These are phyloP conservation scores for Arabidopsis lyrata DNA, from an alignment of 441 rosid genomes.

Conservation along the genomic window DNA sequence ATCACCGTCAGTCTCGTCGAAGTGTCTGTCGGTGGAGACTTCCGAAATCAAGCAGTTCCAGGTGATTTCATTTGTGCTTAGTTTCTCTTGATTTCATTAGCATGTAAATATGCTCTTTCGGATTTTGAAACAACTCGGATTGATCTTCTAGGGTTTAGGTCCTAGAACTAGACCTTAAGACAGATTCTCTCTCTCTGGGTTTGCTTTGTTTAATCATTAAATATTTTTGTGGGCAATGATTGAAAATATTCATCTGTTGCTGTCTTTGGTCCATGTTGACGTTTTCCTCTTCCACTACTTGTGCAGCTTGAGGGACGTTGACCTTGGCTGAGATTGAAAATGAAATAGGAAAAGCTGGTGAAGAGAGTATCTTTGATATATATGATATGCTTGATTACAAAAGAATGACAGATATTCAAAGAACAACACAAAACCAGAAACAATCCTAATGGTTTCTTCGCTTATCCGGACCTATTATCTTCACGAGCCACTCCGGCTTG, in stretches of 20 bases:
- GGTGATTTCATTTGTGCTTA: background rate
- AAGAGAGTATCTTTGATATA: background rate
- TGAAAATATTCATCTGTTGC: background rate
- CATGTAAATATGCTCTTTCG: too few species aligned
- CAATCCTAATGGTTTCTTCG: background rate
- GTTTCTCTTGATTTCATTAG: background rate
- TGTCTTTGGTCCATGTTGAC: background rate
- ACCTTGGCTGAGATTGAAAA: background rate
- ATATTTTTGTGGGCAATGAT: too few species aligned
- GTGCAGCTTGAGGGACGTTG: background rate
- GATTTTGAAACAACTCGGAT: too few species aligned
- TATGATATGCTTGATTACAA: background rate
- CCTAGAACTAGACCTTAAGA: too few species aligned
- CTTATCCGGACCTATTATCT: background rate
- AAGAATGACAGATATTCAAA: background rate
- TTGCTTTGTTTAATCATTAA: too few species aligned
- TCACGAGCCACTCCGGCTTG: background rate
- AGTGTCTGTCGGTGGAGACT: background rate
- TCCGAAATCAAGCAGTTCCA: background rate
- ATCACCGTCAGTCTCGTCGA: background rate
- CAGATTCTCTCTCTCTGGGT: too few species aligned
- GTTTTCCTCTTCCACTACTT: background rate
- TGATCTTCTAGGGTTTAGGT: background rate
- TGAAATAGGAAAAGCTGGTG: background rate
- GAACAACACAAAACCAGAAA: background rate